Evolutionary conservation across 208 protist genomes (phyloP).

Genomic region (Leishmania amazonensis): DNA sequence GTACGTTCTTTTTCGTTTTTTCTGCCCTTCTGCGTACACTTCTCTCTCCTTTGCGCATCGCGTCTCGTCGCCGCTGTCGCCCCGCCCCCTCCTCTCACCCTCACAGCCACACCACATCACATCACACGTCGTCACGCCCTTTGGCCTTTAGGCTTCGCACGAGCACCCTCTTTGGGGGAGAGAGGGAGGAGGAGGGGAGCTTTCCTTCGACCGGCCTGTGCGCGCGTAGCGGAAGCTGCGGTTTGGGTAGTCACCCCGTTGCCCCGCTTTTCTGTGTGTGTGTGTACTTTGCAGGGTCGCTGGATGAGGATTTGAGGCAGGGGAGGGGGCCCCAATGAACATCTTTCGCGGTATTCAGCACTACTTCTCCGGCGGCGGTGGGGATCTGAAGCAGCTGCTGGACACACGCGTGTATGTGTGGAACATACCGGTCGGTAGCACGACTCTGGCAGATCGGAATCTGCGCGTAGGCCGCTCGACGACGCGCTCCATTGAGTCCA

Average conservation of each 20-base stretch:
- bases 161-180: too few relatives aligned
- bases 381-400: conserved; percentile 51
- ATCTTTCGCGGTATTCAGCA: conserved; percentile 45
- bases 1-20: neutral
- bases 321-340: conserved; percentile 31
- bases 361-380: conserved; percentile 30
- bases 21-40: neutral
- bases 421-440: conserved; percentile 71
- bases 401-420: conserved; percentile 79
- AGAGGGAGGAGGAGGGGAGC: too few relatives aligned
- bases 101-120: neutral
- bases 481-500: conserved; percentile 51
- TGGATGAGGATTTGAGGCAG: neutral
- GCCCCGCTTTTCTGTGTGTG: neutral
- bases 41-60: neutral
- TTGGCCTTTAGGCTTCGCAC: neutral
- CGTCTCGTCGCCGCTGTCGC: neutral
- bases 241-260: neutral
- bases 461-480: conserved; percentile 48
- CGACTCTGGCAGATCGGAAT: conserved; percentile 39
- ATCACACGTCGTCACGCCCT: neutral
- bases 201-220: neutral
- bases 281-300: neutral
- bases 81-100: neutral
- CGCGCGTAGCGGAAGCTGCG: neutral